Conservation (phyloP, 2,329 filamentous ascomycete genomes). For the Simplicillium sp. region DNA sequence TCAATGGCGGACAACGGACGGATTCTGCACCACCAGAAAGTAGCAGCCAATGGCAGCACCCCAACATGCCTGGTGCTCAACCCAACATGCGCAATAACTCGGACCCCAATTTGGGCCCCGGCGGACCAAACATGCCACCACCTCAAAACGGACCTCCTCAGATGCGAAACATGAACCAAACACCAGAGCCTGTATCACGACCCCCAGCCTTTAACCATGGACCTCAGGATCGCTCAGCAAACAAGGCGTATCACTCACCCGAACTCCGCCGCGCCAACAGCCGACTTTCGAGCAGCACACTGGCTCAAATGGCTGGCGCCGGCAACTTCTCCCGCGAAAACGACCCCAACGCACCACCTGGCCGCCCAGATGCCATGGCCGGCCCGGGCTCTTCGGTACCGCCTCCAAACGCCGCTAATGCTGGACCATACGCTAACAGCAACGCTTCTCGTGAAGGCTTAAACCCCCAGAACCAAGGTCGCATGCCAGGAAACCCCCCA, state of each 20-base stretch:
- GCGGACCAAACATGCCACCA: slow-evolving; percentile 10
- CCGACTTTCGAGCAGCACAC: slow-evolving; percentile 71
- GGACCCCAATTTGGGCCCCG: slow-evolving; percentile 25
- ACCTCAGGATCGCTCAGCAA: slow-evolving; percentile 59
- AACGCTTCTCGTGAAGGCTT: slow-evolving; percentile 44
- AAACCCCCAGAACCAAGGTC: slow-evolving; percentile 26
- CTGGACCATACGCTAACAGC: slow-evolving; percentile 45
- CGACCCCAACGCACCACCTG: slow-evolving; percentile 1
- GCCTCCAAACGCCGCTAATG: slow-evolving; percentile 33
- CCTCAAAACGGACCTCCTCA: slow-evolving; percentile 9
- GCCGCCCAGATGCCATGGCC: slow-evolving; percentile 17
- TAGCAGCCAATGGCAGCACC: slow-evolving; percentile 18
- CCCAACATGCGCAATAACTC: slow-evolving; percentile 38
- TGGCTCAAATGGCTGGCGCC: slow-evolving; percentile 65
- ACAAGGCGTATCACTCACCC: slow-evolving; percentile 61
- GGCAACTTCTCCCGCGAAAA: slow-evolving; percentile 4
- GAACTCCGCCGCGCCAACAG: slow-evolving; percentile 75
- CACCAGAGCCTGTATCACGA: slow-evolving; percentile 65
- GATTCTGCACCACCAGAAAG: slow-evolving; percentile 41
- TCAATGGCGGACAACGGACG: slow-evolving; percentile 32
- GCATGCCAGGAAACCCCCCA: slow-evolving; percentile 25
- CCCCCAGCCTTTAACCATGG: slow-evolving; percentile 75
- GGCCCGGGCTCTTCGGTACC: slow-evolving; percentile 38
- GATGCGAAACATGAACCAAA: slow-evolving; percentile 41
- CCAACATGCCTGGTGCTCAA: slow-evolving; percentile 20